A percentile compares a stretch with the other conserved stretches of the same genome.
These are phyloP conservation scores for Mortierella sp. DNA, from an alignment of 371 early-diverging fungal genomes.

Conservation along the genomic window DNA sequence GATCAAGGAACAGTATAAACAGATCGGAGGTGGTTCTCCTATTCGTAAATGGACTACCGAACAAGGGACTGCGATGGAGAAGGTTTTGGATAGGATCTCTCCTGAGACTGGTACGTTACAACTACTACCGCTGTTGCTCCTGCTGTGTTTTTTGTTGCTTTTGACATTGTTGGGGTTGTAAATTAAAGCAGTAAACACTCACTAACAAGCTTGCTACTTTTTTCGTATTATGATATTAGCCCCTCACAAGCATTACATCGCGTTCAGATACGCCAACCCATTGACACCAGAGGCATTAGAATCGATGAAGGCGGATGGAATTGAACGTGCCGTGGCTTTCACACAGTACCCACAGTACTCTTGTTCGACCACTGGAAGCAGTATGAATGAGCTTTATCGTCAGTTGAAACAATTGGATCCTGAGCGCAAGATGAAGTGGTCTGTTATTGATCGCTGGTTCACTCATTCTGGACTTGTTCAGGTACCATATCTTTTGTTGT, in stretches of 20 bases:
- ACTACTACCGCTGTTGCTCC: background rate
- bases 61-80: conserved; percentile 88
- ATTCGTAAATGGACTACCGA: conserved; percentile 91
- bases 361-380: conserved; percentile 96
- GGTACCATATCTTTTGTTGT: conserved; percentile 50
- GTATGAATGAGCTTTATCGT: conserved; percentile 90
- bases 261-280: conserved; percentile 94
- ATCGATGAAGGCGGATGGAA: conserved; percentile 87
- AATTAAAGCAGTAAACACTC: background rate
- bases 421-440: conserved; percentile 82
- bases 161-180: background rate
- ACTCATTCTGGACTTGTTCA: conserved; percentile 90
- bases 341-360: conserved; percentile 98
- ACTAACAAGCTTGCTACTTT: background rate
- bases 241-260: conserved; percentile 94
- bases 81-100: conserved; percentile 79
- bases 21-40: conserved; percentile 97
- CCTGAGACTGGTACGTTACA: conserved; percentile 80
- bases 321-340: conserved; percentile 91
- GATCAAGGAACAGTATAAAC: conserved; percentile 90
- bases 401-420: conserved; percentile 74
- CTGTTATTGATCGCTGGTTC: conserved; percentile 95
- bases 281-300: conserved; percentile 81
- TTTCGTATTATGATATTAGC: conserved; percentile 61
- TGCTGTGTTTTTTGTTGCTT: no score